These are phyloP conservation scores for Globisporangium lucens DNA, from an alignment of 352 stramenopile species.

Conservation along the genomic window DNA sequence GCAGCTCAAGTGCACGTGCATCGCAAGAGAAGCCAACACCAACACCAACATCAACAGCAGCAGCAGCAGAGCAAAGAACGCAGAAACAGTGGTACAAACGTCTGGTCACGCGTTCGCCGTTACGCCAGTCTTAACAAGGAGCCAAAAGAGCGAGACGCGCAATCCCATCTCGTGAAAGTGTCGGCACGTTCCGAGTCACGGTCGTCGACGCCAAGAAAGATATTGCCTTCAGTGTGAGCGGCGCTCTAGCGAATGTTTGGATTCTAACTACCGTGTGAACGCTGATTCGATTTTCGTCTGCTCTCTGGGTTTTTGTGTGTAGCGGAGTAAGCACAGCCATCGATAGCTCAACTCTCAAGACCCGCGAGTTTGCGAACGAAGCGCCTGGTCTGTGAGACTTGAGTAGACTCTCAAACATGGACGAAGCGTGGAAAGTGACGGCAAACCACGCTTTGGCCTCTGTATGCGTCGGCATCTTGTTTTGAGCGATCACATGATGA, in stretches of 20 bases:
- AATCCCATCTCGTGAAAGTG: neutral
- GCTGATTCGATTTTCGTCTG: neutral
- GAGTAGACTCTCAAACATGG: conserved; percentile 18
- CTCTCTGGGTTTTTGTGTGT: neutral
- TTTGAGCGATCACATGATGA: neutral
- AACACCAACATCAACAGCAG: neutral
- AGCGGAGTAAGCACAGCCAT: neutral
- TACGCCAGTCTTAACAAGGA: neutral
- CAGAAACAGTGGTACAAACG: neutral
- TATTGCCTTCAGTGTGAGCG: conserved; percentile 35
- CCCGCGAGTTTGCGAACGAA: neutral
- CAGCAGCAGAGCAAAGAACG: neutral
- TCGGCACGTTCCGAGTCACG: neutral
- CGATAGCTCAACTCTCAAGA: neutral
- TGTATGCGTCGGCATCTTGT: conserved; percentile 17
- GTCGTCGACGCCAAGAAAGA: conserved; percentile 28
- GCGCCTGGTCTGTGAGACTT: conserved; percentile 6
- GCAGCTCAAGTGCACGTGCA: conserved; percentile 22
- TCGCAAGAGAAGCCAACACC: conserved; percentile 9
- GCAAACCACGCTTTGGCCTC: conserved; percentile 50
- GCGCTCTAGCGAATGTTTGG: neutral
- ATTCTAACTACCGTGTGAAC: neutral
- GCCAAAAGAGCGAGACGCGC: conserved; percentile 15
- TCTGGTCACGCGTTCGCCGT: neutral
- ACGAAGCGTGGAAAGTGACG: conserved; percentile 50